Base-by-base conservation (phyloP, 2,329 filamentous ascomycete species). In the Apiospora aurea region DNA sequence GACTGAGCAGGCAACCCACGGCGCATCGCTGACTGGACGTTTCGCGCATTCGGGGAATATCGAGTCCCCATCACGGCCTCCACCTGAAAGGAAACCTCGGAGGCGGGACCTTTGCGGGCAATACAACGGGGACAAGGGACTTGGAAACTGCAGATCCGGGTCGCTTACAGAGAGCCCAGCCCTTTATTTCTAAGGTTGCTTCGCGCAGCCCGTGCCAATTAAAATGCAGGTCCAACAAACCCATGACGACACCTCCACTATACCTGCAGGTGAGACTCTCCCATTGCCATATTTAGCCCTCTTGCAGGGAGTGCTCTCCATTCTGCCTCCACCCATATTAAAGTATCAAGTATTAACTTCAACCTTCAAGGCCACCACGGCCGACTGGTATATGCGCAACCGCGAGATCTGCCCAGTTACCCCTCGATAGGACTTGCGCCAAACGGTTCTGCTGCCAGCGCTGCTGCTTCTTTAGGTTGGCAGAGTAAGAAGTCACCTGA, bases 401-500 rank as follows among this genome's bases (percentile, higher is more conserved):
- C 93, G 61, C 86, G 90, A 78, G 91, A 93, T 76, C 87, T 96
- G 29, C 94, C 94, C 49, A 93, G 92, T 78, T 96, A 88, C 77
- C 93, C 94, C 16, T 91, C 92, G 13, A 80, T 86, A 72, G 92
- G 93, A 49, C 85, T 94, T 72, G 83, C 80, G 70, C 77, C 85
- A 64, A 85, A 87, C 76, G 85, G 83, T 76, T 85, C 87, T 69
- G 94, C 93, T 71, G 94, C 93, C 73, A 89, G 92, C 75, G 90
- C 93, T 71, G 94, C 94, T 70, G 93, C 93, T 53, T 89, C 88
- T 69, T 84, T 96, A 66, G 94, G 94, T 69, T 93, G 94, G 85
- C 87, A 89, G 68, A 93, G 90, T 78, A 89, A 90, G 76, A 93
- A 90, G 78, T 81, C 89, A 2, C 84, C 91, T 69, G 88, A 93